Evolutionary conservation across 2,329 filamentous ascomycete genomes (phyloP), one percentile per base, ranked within the genome.

Genomic region (Allantophomopsis cytisporea): DNA sequence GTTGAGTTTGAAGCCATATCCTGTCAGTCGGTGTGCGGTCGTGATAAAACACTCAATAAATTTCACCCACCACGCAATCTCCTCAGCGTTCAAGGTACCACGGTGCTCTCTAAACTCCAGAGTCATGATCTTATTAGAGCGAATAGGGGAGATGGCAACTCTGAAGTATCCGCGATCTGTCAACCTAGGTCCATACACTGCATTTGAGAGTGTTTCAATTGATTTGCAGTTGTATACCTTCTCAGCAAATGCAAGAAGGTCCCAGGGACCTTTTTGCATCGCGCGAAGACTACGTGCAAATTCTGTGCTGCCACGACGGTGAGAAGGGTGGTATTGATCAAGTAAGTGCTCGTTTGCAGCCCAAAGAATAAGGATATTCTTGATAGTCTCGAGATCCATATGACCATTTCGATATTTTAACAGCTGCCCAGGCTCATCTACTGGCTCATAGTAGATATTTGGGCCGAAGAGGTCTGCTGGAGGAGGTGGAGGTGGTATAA

Each of bases 61-160:
- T 18, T 33, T 28, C 1, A 45, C 38, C 43, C 43, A 45, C 32
- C 38, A 42, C 5, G 34, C 23, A 2, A 44, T 42, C 10, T 36
- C 18, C 8, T 37, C 32, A 2, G 36, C 36, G 13, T 45, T 31
- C 10, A 36, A 12, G 5, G 36, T 42, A 4, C 43, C 41, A 20
- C 41, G 36, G 14, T 45, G 38, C 11, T 45, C 37, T 1, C 43
- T 38, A 23, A 45, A 45, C 38, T 45, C 43, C 8, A 45, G 17
- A 11, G 40, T 45, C 35, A 39, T 32, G 7, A 36, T 35, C 32
- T 42, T 45, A 20, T 34, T 34, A 8, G 3, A 6, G 14, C 32
- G 14, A 5, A 12, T 4, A 14, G 16, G 16, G 13, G 32, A 34
- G 3, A 34, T 34, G 4, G 14, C 16, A 18, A 34, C 16, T 18